phyloP scores from a whole-genome alignment of 192 early-diverging fungal species.

The Kickxella alabastrina region DNA sequence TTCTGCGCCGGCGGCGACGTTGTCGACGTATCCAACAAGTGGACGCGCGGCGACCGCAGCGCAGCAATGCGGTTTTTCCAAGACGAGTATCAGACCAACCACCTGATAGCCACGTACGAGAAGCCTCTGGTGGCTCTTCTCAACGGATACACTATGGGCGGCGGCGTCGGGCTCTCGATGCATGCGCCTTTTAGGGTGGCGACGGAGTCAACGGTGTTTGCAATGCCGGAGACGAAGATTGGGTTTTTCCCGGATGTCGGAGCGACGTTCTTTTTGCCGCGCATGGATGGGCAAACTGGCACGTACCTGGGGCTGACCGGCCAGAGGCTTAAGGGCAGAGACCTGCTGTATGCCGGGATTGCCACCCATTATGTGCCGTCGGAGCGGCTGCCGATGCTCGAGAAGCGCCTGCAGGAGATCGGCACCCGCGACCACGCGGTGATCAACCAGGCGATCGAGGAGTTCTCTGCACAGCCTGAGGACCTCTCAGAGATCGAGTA shows the following conservation, averaged over 20 bases:
- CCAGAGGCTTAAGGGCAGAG: slow-evolving; percentile 67
- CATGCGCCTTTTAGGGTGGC: slow-evolving; percentile 96
- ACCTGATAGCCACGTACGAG: slow-evolving; percentile 80
- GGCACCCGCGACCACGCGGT: slow-evolving; percentile 71
- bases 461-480: slow-evolving; percentile 72
- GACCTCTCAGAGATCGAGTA: slow-evolving; percentile 19
- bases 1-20: slow-evolving; percentile 94
- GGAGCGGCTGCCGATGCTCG: slow-evolving; percentile 71
- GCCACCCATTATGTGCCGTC: slow-evolving; percentile 96
- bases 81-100: slow-evolving; percentile 89
- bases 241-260: slow-evolving; percentile 98
- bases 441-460: slow-evolving; percentile 85
- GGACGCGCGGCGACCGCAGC: slow-evolving; percentile 23
- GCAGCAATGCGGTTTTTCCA: slow-evolving; percentile 78
- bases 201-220: slow-evolving; percentile 90
- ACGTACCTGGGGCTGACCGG: slow-evolving; percentile 91
- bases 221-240: slow-evolving; percentile 97
- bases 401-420: slow-evolving; percentile 76
- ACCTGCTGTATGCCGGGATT: slow-evolving; percentile 90
- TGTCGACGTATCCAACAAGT: slow-evolving; percentile 53
- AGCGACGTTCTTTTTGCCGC: slow-evolving; percentile 88
- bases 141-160: slow-evolving; percentile 93
- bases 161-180: slow-evolving; percentile 92
- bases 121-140: slow-evolving; percentile 89
- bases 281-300: slow-evolving; percentile 92